Evolutionary conservation across 495 filamentous ascomycete genomes (phyloP), one percentile per base, ranked within the genome.

Genomic region (Aspergillus baeticus): DNA sequence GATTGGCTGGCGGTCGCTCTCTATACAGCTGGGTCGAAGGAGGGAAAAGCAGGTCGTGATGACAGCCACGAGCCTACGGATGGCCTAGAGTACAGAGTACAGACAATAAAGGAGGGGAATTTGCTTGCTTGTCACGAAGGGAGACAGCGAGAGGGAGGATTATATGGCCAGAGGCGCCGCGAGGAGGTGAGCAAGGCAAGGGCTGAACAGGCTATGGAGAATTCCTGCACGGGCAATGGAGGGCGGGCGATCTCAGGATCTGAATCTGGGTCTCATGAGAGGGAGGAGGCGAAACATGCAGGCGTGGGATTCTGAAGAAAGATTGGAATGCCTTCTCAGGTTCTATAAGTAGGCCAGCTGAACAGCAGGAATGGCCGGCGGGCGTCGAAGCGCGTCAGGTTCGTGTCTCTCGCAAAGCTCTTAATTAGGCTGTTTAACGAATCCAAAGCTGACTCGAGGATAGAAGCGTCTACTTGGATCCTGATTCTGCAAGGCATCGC

Each of bases 241-340:
- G 59, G 59, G 49, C 52, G 26, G 52, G 55, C 5, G 26, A 50
- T 50, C 38, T 46, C 31, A 36, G 13, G 15, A 8, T 36, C 18
- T 29, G 37, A 46, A 51, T 46, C 26, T 39, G 26, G 48, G 26
- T 29, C 26, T 29, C 26, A 29, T 29, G 26, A 8, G 26, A 45
- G 29, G 15, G 45, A 46, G 43, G 34, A 48, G 10, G 41, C 56
- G 50, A 61, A 57, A 61, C 53, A 56, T 61, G 53, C 59, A 61
- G 59, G 37, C 17, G 41, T 22, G 38, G n/a, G 13, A 43, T 45
- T 51, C 45, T 20, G 26, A 29, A 57, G 35, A 20, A 37, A 31
- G 29, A 33, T 13, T 22, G 57, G 58, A 56, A 60, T 57, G 35
- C 33, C n/a, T n/a, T 11, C 10, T 14, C 21, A 23, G 8, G 26